Evolutionary conservation across 805 yeast genomes (phyloP), one percentile per base, ranked within the genome.

Genomic region (Metschnikowia peoriensis): DNA sequence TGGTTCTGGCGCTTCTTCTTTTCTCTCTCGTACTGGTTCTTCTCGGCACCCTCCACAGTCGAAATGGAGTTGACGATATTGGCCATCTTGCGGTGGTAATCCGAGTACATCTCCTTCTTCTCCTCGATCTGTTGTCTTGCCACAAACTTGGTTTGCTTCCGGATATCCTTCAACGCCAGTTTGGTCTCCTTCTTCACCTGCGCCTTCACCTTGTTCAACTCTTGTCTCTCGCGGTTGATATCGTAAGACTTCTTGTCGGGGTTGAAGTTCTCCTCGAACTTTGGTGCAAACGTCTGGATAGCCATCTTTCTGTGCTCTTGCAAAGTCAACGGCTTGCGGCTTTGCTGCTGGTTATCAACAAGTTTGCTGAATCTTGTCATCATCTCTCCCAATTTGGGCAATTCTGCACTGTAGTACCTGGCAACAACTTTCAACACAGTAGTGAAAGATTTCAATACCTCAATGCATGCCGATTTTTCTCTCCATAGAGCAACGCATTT

Each of bases 231-330:
- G 60, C 84, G 79, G 67, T 92, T 88, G 48, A 87, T 81, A 68
- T 93, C 97, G 68, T 90, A 88, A 8, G 96, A 88, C 73, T 89
- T 92, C 82, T 85, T 89, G 66, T 90, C 97, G 51, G 97, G 97
- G 73, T 92, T 93, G 81, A 86, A 94, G 76, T 91, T 90, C 64
- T 90, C 98, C 72, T 93, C 97, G 67, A 87, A 94, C 71, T 88
- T 85, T 58, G 99, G 99, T 38, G 91, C 87, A 63, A 80, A 81
- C 1, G 96, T 81, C 40, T 91, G 85, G 64, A 94, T 88, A 3
- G 97, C 88, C 51, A 94, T 66, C 27, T 96, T 90, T 64, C 81
- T 83, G 73, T 92, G 97, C 7, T 81, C 73, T 72, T 94, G 99
- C 56, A 94, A 77, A 14, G 83, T 75, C 61, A 94, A 79, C 52